Percentiles rank a stretch among this genome's conserved stretches.
These are phyloP conservation scores for Ustilago nuda DNA, from an alignment of 1,284 basidiomycete species.

Conservation along the genomic window DNA sequence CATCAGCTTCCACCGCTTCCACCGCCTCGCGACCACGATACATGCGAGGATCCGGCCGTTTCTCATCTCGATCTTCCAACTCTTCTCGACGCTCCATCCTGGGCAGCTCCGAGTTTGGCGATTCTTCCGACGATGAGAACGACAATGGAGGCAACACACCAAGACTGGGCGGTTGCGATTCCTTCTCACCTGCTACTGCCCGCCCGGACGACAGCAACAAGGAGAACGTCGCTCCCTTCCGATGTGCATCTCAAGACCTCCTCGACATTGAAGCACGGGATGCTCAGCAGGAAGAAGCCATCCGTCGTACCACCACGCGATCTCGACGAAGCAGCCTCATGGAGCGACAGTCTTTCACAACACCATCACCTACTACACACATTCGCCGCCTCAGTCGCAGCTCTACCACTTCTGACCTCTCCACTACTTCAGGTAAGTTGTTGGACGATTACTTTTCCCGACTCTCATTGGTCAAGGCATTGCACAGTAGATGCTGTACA, in stretches of 20 bases:
- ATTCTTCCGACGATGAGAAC: conserved; percentile 53
- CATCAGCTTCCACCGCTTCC: conserved; percentile 24
- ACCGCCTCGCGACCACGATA: conserved; percentile 22
- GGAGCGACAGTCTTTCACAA: conserved; percentile 32
- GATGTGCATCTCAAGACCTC: conserved; percentile 38
- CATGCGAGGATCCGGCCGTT: conserved; percentile 20
- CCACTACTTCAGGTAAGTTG: conserved; percentile 34
- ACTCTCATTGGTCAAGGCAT: not conserved
- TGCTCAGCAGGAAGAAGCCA: conserved; percentile 51
- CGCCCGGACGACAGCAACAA: conserved; percentile 66
- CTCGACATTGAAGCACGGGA: conserved; percentile 47
- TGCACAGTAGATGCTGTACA: not conserved
- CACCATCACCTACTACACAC: conserved; percentile 2
- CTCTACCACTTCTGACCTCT: conserved; percentile 36
- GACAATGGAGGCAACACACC: conserved; percentile 12
- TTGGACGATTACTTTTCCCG: not conserved
- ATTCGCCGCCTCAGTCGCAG: conserved; percentile 40
- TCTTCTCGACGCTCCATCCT: conserved; percentile 41
- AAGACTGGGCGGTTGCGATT: conserved; percentile 55
- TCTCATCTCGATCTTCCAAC: conserved; percentile 36
- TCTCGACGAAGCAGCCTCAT: conserved; percentile 46
- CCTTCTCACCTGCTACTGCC: conserved; percentile 10
- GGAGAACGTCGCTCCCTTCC: conserved; percentile 66
- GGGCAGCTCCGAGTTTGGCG: conserved; percentile 46
- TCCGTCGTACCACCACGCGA: conserved; percentile 52